These are phyloP conservation scores for Colletotrichum plurivorum DNA, from an alignment of 2,329 filamentous ascomycete species.

Conservation along the genomic window DNA sequence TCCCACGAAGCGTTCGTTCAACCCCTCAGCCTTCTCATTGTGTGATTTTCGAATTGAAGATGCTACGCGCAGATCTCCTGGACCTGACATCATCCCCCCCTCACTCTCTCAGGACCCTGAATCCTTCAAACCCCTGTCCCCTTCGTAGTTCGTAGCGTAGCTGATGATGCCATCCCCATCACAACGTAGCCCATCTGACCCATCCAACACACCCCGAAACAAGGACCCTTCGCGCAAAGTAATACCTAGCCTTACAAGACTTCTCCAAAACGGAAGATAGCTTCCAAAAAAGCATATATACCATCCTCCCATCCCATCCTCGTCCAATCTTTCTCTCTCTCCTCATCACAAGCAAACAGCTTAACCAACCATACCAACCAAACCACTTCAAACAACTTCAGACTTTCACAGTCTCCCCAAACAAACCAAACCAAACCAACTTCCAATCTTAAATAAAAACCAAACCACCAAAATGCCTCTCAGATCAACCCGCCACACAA, in stretches of 20 bases:
- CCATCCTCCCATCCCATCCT: constrained; percentile 15
- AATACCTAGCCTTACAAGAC: background rate
- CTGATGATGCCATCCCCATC: constrained; percentile 37
- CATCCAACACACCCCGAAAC: background rate
- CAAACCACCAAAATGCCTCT: constrained; percentile 50
- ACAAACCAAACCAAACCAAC: background rate
- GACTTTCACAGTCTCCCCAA: constrained; percentile 28
- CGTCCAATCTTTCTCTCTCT: background rate
- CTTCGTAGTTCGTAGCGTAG: background rate
- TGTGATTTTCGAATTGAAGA: background rate
- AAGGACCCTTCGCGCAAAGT: background rate
- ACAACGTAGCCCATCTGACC: constrained; percentile 3
- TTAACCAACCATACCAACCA: constrained; percentile 14
- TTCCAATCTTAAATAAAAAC: constrained; percentile 3
- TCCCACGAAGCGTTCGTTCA: constrained; percentile 3
- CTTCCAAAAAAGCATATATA: constrained; percentile 37
- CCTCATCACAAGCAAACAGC: constrained; percentile 29
- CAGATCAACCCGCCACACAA: constrained; percentile 43
- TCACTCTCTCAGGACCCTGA: constrained; percentile 9
- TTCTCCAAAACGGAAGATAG: background rate
- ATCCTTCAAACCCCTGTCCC: constrained; percentile 1
- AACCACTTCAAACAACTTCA: background rate
- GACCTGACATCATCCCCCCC: constrained; percentile 36
- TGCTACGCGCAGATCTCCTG: constrained; percentile 26
- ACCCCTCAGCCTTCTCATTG: too few relatives aligned